Evolutionary conservation across 2,329 filamentous ascomycete genomes (phyloP), one percentile per base, ranked within the genome.

Genomic region (Sodiomyces alkalinus): DNA sequence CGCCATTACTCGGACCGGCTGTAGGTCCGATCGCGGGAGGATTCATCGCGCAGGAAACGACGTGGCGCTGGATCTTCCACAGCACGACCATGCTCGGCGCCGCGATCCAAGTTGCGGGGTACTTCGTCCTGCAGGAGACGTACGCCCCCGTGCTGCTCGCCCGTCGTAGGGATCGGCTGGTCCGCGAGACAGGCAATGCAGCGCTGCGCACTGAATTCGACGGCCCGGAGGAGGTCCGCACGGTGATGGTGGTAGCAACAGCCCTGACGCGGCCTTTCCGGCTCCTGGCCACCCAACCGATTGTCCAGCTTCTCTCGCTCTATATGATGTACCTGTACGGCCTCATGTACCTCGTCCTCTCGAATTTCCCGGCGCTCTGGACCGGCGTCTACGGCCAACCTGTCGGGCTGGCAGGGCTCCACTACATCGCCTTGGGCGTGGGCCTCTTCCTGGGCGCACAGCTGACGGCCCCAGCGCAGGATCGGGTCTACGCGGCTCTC

Each of bases 11-110:
- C 0, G 76, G 74, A 0, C 75, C 74, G 1, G 74, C 74, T 0
- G 52, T 79, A 2, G 76, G 77, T 0, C 76, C 76, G 1, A 71
- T 81, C 6, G 61, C 71, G 0, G 75, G 75, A 13, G 75, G 74
- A 0, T 69, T 74, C 40, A 71, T 80, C 14, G 58, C 72, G 0
- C 52, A 80, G 39, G 55, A 64, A 5, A 60, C 66, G 6, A 71
- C 64, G 1, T 83, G 79, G 79, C 63, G 76, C 21, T 83, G 78
- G 78, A 67, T 71, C 6, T 83, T 82, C 52, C 80, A 67, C 51
- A 59, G 69, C 0, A 77, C 73, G 1, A 68, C 70, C 1, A 74
- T 81, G 32, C 51, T 53, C 7, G 69, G 72, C 32, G 74, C 59
- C 2, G 33, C 68, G 9, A 65, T 82, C 28, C 74, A 80, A 43